Conservation (phyloP, 306 rosid genomes). For the Clitoria ternatea region DNA sequence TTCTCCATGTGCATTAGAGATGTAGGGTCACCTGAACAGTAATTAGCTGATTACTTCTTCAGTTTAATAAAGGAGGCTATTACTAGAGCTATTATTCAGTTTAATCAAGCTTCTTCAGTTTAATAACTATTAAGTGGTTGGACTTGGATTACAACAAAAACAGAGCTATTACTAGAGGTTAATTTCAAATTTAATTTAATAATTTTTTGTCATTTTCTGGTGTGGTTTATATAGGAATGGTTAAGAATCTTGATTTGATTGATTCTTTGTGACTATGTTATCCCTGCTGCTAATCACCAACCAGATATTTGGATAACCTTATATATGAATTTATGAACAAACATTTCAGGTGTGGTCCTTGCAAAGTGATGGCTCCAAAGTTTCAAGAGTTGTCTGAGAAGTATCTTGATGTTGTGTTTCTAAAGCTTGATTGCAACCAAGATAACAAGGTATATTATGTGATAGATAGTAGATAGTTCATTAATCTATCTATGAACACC, state of each 20-base stretch:
- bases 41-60: neutral
- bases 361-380: conserved; percentile 96
- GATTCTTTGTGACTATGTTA: neutral
- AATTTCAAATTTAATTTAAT: neutral
- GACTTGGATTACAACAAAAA: neutral
- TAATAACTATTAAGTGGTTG: neutral
- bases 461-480: neutral
- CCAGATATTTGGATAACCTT: conserved; percentile 18
- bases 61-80: neutral
- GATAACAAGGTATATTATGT: conserved; percentile 67
- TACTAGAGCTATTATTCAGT: no score
- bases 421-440: conserved; percentile 93
- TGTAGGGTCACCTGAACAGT: neutral
- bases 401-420: conserved; percentile 80
- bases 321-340: conserved; percentile 11
- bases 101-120: conserved; percentile 8
- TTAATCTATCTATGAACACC: neutral
- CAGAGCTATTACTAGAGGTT: neutral
- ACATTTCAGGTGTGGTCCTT: conserved; percentile 92
- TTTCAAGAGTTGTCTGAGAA: conserved; percentile 66
- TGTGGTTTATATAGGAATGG: conserved; percentile 7
- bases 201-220: conserved; percentile 5
- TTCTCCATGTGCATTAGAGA: neutral
- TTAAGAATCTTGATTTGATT: neutral
- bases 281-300: neutral